These are phyloP conservation scores for Carex arenaria DNA, from an alignment of 202 grass and related monocot species.

Conservation along the genomic window DNA sequence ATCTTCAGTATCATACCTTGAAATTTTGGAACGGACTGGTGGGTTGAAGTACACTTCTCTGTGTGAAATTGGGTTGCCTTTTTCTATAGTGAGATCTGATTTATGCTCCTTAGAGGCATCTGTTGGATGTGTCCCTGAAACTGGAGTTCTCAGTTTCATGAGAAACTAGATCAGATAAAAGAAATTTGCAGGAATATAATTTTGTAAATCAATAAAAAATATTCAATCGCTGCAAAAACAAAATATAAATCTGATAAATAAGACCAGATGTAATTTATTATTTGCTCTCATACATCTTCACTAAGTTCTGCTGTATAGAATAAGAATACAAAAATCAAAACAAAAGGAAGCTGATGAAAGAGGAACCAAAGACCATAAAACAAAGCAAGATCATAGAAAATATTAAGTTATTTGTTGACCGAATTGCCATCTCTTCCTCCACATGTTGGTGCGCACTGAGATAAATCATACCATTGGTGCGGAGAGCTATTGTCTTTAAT, in stretches of 20 bases:
- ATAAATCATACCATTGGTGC: not conserved
- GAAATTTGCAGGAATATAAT: not conserved
- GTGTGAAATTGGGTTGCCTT: conserved; percentile 9
- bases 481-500: not conserved
- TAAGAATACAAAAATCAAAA: not conserved
- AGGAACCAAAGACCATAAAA: not conserved
- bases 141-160: not conserved
- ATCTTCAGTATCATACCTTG: not conserved
- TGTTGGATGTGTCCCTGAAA: not conserved
- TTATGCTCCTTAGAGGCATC: conserved; percentile 19
- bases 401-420: not conserved
- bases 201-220: not conserved
- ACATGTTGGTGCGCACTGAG: not conserved
- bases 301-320: not conserved
- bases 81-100: conserved; percentile 27
- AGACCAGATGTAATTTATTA: not conserved
- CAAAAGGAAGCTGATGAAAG: not conserved
- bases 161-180: not conserved
- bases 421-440: not conserved
- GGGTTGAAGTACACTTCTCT: not conserved
- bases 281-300: not conserved
- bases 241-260: not conserved
- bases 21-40: conserved; percentile 8
- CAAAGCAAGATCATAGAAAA: not conserved
- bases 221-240: not conserved